Evolutionary conservation across 495 filamentous ascomycete genomes (phyloP).

Genomic region (Talaromyces nanjingensis): DNA sequence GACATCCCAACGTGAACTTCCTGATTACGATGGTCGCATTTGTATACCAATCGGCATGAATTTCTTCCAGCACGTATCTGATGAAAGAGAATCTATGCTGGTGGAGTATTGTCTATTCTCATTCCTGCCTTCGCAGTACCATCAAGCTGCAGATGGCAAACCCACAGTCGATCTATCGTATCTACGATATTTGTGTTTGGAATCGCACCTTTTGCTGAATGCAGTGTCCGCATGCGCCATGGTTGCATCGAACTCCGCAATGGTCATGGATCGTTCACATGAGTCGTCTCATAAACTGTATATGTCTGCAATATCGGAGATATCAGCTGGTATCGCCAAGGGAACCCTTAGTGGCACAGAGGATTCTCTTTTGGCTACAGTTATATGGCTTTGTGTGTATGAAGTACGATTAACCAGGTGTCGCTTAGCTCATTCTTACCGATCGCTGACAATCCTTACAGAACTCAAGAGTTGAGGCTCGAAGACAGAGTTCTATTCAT

Average conservation of each 20-base stretch:
- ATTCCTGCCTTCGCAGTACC: constrained; percentile 4
- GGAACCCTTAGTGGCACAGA: neutral
- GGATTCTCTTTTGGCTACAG: neutral
- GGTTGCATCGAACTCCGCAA: neutral
- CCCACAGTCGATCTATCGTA: constrained; percentile 7
- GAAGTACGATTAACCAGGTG: constrained; percentile 2
- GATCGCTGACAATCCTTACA: neutral
- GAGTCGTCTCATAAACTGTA: neutral
- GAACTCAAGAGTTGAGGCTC: neutral
- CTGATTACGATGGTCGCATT: neutral
- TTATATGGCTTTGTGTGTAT: constrained; percentile 5
- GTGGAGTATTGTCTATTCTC: constrained; percentile 1
- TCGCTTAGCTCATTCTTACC: neutral
- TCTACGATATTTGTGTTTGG: constrained; percentile 3
- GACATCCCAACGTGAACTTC: neutral
- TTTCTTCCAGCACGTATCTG: neutral
- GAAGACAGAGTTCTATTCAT: neutral
- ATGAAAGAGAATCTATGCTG: neutral
- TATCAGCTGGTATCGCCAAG: neutral
- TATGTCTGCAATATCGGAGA: constrained; percentile 4
- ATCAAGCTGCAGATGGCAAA: constrained; percentile 5
- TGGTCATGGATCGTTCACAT: neutral
- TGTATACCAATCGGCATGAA: neutral
- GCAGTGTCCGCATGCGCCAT: constrained; percentile 3
- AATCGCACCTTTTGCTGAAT: neutral